Evolutionary conservation across 805 yeast species (phyloP).

Genomic region (Schizosaccharomyces octosporus): DNA sequence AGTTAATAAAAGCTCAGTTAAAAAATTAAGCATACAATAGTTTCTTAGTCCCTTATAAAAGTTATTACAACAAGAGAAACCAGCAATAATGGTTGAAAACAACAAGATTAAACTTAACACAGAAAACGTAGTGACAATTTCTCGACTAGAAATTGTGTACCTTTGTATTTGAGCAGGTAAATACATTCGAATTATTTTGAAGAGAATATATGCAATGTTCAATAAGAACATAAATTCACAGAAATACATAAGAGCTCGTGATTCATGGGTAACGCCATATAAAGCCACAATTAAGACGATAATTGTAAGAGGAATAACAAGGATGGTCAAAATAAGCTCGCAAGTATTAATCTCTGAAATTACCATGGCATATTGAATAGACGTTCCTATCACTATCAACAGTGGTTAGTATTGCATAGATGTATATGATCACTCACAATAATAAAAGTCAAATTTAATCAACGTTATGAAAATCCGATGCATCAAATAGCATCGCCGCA

Average conservation of each 20-base stretch:
- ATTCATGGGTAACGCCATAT: conserved; percentile 18
- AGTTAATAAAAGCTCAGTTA: neutral
- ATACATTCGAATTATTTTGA: conserved; percentile 16
- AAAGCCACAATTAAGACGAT: conserved; percentile 17
- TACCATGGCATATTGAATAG: conserved; percentile 25
- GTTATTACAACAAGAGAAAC: conserved; percentile 11
- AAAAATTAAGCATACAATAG: neutral
- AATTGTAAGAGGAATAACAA: conserved; percentile 22
- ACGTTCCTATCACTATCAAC: conserved; percentile 19
- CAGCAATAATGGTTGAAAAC: conserved; percentile 14
- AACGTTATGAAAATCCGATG: conserved; percentile 20
- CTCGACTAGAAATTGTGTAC: conserved; percentile 21
- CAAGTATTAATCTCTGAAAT: conserved; percentile 18
- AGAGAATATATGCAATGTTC: conserved; percentile 23
- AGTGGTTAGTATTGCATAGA: neutral
- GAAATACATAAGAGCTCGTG: conserved; percentile 10
- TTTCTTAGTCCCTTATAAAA: conserved; percentile 12
- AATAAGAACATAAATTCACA: conserved; percentile 16
- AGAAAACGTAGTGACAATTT: conserved; percentile 22
- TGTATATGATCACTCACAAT: conserved; percentile 10
- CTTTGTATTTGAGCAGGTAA: conserved; percentile 18
- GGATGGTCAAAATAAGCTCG: conserved; percentile 24
- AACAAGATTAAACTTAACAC: conserved; percentile 19
- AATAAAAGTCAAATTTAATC: conserved; percentile 21
- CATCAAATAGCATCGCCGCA: conserved; percentile 16